Percentiles rank a stretch among this genome's conserved stretches.
Evolutionary conservation across 2,329 filamentous ascomycete species (phyloP).

Genomic region (Colletotrichum agaves): DNA sequence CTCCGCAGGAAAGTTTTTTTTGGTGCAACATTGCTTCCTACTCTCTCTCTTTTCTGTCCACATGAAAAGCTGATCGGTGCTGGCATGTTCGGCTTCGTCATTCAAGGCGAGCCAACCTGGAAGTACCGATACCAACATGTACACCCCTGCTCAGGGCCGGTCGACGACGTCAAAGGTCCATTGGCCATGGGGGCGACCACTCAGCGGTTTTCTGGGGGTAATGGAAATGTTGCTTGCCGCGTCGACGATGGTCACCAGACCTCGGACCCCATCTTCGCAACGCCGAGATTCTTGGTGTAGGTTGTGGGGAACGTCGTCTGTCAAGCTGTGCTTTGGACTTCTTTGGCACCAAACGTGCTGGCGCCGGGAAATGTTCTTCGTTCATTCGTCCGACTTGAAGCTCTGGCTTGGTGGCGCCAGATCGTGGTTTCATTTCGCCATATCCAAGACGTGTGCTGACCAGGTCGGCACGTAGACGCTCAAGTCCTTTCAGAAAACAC

Average conservation of each 20-base stretch:
- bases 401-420: constrained; percentile 8
- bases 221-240: constrained; percentile 32
- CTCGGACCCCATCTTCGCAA: constrained; percentile 14
- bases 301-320: constrained; percentile 6
- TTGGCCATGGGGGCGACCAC: constrained; percentile 18
- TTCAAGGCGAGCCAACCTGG: not conserved
- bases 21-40: constrained; percentile 14
- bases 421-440: constrained; percentile 17
- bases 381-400: not conserved
- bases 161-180: constrained; percentile 32
- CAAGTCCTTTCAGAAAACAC: not conserved
- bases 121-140: not conserved
- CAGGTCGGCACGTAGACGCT: not conserved
- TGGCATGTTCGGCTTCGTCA: constrained; percentile 15
- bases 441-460: not conserved
- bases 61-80: constrained; percentile 13
- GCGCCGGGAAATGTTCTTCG: not conserved
- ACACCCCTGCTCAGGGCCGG: constrained; percentile 8
- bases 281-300: constrained; percentile 25
- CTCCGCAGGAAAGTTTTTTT: not conserved
- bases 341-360: constrained; percentile 20
- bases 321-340: not conserved
- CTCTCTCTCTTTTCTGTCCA: not conserved
- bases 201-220: constrained; percentile 37
- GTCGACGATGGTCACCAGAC: constrained; percentile 31